Percentiles rank a stretch among this genome's conserved stretches.
These are phyloP conservation scores for Neurospora hispaniola DNA, from an alignment of 495 filamentous ascomycete species.

Conservation along the genomic window DNA sequence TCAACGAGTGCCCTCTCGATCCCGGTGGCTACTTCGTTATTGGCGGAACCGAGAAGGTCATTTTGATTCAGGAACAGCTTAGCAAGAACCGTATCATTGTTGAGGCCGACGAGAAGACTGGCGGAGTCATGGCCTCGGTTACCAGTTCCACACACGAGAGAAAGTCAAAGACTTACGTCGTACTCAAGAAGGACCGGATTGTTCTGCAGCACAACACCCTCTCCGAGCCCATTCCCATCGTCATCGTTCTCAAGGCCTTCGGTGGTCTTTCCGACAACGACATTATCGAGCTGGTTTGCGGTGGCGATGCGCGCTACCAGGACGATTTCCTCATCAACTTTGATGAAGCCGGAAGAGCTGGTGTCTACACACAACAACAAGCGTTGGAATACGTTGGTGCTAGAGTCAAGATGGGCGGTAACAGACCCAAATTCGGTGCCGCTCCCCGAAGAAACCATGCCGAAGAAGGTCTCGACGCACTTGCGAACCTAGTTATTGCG, in stretches of 20 bases:
- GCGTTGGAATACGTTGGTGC: conserved; percentile 83
- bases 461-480: conserved; percentile 82
- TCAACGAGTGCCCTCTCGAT: conserved; percentile 92
- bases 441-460: conserved; percentile 53
- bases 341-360: conserved; percentile 72
- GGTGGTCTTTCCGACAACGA: conserved; percentile 90
- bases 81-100: conserved; percentile 99
- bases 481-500: conserved; percentile 82
- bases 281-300: conserved; percentile 78
- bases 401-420: conserved; percentile 70
- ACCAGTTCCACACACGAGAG: conserved; percentile 95
- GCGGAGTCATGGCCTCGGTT: conserved; percentile 90
- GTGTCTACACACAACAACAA: conserved; percentile 84
- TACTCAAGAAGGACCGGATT: conserved; percentile 83
- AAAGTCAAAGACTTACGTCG: conserved; percentile 93
- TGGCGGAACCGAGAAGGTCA: conserved; percentile 85
- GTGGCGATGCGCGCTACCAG: conserved; percentile 74
- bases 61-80: conserved; percentile 93
- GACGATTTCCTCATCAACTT: conserved; percentile 92
- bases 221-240: conserved; percentile 83
- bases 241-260: conserved; percentile 84
- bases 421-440: conserved; percentile 24
- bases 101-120: conserved; percentile 80
- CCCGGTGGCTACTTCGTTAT: conserved; percentile 95
- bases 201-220: conserved; percentile 88